Percentiles rank a stretch among this genome's conserved stretches.
These are phyloP conservation scores for Phytophthora fragariaefolia DNA, from an alignment of 352 stramenopile species.

Conservation along the genomic window DNA sequence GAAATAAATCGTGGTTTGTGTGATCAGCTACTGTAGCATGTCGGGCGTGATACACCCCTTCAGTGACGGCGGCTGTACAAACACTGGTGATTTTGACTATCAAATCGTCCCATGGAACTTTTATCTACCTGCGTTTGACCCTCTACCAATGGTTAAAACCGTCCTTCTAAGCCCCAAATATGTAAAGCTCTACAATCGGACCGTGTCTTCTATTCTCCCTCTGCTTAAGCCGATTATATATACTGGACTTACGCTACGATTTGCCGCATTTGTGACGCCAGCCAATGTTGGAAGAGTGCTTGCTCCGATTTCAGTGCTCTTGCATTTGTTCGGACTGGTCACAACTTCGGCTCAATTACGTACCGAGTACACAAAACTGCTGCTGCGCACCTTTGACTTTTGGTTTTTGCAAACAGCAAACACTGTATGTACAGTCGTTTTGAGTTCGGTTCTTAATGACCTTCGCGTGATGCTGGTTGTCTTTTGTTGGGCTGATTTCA, in stretches of 20 bases:
- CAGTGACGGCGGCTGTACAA: not conserved
- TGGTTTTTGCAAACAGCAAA: constrained; percentile 18
- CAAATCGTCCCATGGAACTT: constrained; percentile 7
- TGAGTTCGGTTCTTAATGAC: constrained; percentile 10
- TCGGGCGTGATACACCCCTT: not conserved
- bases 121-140: constrained; percentile 12
- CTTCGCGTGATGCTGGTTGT: constrained; percentile 5
- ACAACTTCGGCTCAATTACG: not conserved
- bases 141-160: constrained; percentile 8
- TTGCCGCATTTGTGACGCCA: constrained; percentile 7
- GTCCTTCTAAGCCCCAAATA: not conserved
- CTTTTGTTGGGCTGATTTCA: constrained; percentile 7
- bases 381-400: constrained; percentile 14
- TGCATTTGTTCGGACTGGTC: constrained; percentile 1
- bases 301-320: constrained; percentile 1
- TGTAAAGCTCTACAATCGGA: constrained; percentile 2
- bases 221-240: not conserved
- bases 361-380: constrained; percentile 3
- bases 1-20: not conserved
- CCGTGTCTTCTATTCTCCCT: not conserved
- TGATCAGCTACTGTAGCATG: not conserved
- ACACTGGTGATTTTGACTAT: not conserved
- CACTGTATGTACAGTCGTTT: constrained; percentile 7
- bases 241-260: not conserved
- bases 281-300: constrained; percentile 6